phyloP scores from a whole-genome alignment of 345 rosid genomes.

The Dimocarpus longan region DNA sequence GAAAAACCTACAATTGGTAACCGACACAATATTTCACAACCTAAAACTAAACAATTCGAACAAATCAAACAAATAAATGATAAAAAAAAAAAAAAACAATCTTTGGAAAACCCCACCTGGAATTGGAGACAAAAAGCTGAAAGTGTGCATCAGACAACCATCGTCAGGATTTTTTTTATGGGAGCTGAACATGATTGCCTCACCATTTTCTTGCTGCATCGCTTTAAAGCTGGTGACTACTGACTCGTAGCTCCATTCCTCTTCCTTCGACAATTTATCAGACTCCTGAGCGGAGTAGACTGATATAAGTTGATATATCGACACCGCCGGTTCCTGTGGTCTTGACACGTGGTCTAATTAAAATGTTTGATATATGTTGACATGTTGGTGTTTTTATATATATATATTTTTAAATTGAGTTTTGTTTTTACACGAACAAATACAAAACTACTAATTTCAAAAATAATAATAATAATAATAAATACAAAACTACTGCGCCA shows the following conservation, averaged over 20 bases:
- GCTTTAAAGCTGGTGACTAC: not conserved
- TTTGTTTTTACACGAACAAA: too few species aligned
- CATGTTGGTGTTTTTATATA: too few species aligned
- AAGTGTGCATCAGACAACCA: conserved; percentile 97
- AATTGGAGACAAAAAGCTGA: conserved; percentile 90
- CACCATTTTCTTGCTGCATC: not conserved
- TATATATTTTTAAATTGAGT: too few species aligned
- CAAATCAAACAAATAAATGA: not conserved
- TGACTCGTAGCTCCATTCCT: not conserved
- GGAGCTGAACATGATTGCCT: conserved; percentile 29
- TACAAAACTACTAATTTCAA: too few species aligned
- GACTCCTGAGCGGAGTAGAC: not conserved
- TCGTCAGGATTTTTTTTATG: conserved; percentile 85
- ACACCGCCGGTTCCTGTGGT: too few species aligned
- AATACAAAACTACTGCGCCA: too few species aligned
- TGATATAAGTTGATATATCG: not conserved
- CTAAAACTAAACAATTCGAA: not conserved
- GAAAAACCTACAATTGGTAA: not conserved
- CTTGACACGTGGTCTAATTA: too few species aligned
- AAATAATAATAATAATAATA: too few species aligned
- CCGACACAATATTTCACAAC: not conserved
- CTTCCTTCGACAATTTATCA: not conserved
- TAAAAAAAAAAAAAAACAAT: not conserved
- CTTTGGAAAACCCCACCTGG: conserved; percentile 51
- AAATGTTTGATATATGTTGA: too few species aligned